These are phyloP conservation scores for Luffa acutangula DNA, from an alignment of 306 rosid genomes.

Conservation along the genomic window DNA sequence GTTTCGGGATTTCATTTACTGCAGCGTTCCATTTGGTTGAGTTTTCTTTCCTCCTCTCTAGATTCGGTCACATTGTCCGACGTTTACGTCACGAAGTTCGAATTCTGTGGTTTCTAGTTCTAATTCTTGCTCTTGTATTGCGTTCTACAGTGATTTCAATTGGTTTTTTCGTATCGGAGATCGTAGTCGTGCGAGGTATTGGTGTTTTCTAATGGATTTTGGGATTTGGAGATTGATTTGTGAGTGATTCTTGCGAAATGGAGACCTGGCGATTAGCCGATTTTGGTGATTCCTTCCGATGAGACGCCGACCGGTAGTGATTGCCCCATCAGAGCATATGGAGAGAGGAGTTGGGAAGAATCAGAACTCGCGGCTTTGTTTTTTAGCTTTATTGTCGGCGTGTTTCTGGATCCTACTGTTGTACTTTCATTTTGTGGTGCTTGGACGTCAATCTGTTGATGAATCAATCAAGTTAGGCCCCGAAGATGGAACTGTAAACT, in stretches of 20 bases:
- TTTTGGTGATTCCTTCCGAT: constrained; percentile 24
- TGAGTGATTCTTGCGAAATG: constrained; percentile 11
- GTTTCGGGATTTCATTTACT: background rate
- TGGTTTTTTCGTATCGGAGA: background rate
- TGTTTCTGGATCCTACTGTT: constrained; percentile 67
- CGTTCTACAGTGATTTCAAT: background rate
- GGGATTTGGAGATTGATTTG: constrained; percentile 3
- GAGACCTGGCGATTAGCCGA: constrained; percentile 12
- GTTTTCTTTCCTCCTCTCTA: background rate
- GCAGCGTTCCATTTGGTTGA: background rate
- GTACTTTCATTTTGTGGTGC: constrained; percentile 73
- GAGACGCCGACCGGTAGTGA: constrained; percentile 70
- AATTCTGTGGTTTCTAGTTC: background rate
- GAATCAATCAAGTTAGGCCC: constrained; percentile 22
- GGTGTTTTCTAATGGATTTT: background rate
- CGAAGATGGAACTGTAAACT: constrained; percentile 15
- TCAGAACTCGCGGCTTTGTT: constrained; percentile 54
- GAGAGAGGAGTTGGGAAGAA: constrained; percentile 61
- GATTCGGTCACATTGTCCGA: constrained; percentile 4
- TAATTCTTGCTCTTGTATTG: background rate
- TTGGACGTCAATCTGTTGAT: constrained; percentile 24
- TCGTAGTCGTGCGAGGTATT: background rate
- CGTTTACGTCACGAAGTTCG: background rate
- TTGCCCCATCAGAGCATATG: constrained; percentile 46
- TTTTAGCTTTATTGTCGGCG: constrained; percentile 47